These are phyloP conservation scores for Diaporthe velutina DNA, from an alignment of 2,329 filamentous ascomycete genomes.

Conservation along the genomic window DNA sequence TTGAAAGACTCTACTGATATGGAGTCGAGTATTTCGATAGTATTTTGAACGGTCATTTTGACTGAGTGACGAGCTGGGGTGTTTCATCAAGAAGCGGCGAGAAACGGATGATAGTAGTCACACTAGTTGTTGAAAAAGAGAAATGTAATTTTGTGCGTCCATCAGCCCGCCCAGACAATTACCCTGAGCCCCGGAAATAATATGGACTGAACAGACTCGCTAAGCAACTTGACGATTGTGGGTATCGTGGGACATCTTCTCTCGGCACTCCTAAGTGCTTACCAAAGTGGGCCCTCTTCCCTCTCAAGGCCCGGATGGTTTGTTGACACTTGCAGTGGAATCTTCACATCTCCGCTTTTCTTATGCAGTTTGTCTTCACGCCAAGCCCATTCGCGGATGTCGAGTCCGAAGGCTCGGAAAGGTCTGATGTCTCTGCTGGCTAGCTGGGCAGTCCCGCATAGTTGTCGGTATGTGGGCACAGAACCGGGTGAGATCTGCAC, in stretches of 20 bases:
- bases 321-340: background rate
- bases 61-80: background rate
- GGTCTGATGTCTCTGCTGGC: background rate
- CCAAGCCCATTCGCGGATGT: background rate
- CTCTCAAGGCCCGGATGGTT: background rate
- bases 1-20: background rate
- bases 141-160: background rate
- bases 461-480: background rate
- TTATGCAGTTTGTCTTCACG: background rate
- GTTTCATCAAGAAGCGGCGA: background rate
- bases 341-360: background rate
- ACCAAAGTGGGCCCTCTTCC: background rate
- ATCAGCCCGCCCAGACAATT: background rate
- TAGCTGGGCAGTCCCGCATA: background rate
- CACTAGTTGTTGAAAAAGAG: background rate
- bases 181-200: background rate
- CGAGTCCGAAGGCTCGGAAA: background rate
- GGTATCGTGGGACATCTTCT: background rate
- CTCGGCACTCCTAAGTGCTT: background rate
- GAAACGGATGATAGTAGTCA: background rate
- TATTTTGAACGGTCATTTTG: background rate
- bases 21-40: slow-evolving; percentile 2
- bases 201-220: background rate
- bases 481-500: background rate
- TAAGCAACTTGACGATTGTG: background rate